Evolutionary conservation across 139 green algal species (phyloP).

Genomic region (Picochlorum sp.): DNA sequence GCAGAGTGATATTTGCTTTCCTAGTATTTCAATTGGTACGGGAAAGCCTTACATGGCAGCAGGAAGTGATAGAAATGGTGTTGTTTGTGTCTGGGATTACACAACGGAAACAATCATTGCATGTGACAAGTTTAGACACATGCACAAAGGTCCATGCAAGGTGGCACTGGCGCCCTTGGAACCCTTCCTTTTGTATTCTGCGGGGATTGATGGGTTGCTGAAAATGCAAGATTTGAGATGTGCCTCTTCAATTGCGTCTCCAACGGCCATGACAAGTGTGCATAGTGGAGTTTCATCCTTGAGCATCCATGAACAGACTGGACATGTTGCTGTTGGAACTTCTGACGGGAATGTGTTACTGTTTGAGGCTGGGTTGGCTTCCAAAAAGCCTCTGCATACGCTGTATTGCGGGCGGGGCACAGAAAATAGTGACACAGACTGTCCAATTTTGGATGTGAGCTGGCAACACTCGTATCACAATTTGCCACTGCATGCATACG

Average conservation of each 20-base stretch:
- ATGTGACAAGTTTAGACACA: conserved; percentile 9
- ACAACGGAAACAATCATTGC: conserved; percentile 1
- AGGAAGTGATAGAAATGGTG: conserved; percentile 4
- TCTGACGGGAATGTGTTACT: conserved; percentile 16
- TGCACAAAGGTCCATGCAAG: not conserved
- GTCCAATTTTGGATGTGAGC: conserved; percentile 17
- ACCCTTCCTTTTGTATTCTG: conserved; percentile 4
- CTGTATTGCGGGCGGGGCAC: not conserved
- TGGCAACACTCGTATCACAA: conserved; percentile 26
- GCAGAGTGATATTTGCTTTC: not conserved
- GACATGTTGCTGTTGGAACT: conserved; percentile 16
- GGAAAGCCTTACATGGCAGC: not conserved
- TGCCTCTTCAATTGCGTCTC: not conserved
- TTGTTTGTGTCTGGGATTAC: conserved; percentile 23
- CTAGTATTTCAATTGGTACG: not conserved
- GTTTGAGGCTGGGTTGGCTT: conserved; percentile 18
- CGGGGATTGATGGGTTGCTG: not conserved
- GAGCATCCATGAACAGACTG: conserved; percentile 20
- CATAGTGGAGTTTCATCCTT: not conserved
- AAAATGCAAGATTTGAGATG: conserved; percentile 15
- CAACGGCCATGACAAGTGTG: not conserved
- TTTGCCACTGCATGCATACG: not conserved
- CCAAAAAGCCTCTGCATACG: conserved; percentile 3
- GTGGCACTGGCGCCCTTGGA: conserved; percentile 16
- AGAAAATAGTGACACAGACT: not conserved